Base-by-base conservation (phyloP, 495 filamentous ascomycete species). In the Neurospora pannonica region DNA sequence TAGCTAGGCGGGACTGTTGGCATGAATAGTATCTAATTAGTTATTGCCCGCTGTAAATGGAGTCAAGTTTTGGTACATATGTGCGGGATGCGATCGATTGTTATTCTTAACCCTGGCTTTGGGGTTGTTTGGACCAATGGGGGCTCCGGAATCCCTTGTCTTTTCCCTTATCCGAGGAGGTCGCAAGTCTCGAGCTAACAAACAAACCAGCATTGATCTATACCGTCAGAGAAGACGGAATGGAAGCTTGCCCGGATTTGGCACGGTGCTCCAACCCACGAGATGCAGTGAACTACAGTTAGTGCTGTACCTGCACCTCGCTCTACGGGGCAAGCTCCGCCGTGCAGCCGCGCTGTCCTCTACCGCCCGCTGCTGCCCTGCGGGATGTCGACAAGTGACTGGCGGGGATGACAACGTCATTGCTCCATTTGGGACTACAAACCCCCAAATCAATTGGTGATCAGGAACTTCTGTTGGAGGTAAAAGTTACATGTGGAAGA, bases 341-440 rank as follows among this genome's bases (percentile, higher is more conserved):
- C 10, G 24, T 31, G 54, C 54, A 62, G 21, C 48, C 24, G 48
- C 24, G 54, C 54, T 17, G 54, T 62, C 54, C 13, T 62, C 28
- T 31, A 31, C 15, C 54, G 54, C 54, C 54, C 54, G 54, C 54
- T 31, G 28, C 54, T 62, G 28, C 48, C 19, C 43, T 60, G 21
- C 48, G 48, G 21, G 21, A 31, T 60, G 11, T 60, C 48, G 48
- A 60, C 38, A n/a, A 34, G 71, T n/a, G 37, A 19, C 39, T 34
- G 24, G 71, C 28, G 71, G 42, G 40, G 31, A 34, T 24, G 39
- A 54, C 40, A 72, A 72, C 71, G 71, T 72, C 71, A 72, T 60
- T 48, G 28, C 54, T 62, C 54, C 54, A 62, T 62, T 34, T 17
- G 24, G 54, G 13, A 60, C 21, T 60, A 11, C 48, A 60, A 60